Evolutionary conservation across 2,329 filamentous ascomycete genomes (phyloP).

Genomic region (Fusarium vanettenii): DNA sequence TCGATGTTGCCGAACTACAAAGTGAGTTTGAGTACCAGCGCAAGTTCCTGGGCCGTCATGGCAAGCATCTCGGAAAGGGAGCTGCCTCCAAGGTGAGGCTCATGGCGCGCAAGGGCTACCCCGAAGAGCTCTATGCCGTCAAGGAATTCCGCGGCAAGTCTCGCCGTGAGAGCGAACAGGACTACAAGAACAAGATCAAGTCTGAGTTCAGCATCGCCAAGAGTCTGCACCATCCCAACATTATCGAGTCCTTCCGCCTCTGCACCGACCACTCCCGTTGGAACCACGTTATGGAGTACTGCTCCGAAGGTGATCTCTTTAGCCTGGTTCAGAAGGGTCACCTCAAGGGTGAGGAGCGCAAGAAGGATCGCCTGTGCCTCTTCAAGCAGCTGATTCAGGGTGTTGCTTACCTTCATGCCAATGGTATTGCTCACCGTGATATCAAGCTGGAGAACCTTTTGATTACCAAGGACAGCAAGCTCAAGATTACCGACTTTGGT

Average conservation of each 20-base stretch:
- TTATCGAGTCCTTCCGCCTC: constrained; percentile 82
- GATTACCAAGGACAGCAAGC: constrained; percentile 80
- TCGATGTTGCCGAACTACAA: constrained; percentile 76
- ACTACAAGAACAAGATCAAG: constrained; percentile 91
- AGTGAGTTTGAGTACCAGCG: constrained; percentile 78
- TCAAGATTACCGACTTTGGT: constrained; percentile 94
- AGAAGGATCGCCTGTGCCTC: constrained; percentile 79
- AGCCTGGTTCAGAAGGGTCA: constrained; percentile 78
- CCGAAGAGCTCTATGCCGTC: constrained; percentile 79
- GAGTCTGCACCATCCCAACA: constrained; percentile 86
- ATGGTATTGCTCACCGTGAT: constrained; percentile 90
- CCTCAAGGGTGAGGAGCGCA: constrained; percentile 72
- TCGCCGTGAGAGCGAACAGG: constrained; percentile 73
- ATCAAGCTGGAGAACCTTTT: constrained; percentile 92
- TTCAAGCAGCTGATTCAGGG: constrained; percentile 92
- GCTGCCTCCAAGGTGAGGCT: constrained; percentile 85
- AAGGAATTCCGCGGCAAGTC: constrained; percentile 87
- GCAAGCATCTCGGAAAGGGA: constrained; percentile 83
- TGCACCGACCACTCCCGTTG: constrained; percentile 81
- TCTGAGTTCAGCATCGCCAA: constrained; percentile 91
- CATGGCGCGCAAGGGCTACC: constrained; percentile 77
- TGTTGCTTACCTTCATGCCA: constrained; percentile 81
- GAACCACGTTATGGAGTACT: constrained; percentile 96
- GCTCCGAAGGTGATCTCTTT: constrained; percentile 84
- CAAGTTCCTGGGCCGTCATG: constrained; percentile 77